Conservation (phyloP, 2,329 filamentous ascomycete species). For the Fusarium armeniacum region DNA sequence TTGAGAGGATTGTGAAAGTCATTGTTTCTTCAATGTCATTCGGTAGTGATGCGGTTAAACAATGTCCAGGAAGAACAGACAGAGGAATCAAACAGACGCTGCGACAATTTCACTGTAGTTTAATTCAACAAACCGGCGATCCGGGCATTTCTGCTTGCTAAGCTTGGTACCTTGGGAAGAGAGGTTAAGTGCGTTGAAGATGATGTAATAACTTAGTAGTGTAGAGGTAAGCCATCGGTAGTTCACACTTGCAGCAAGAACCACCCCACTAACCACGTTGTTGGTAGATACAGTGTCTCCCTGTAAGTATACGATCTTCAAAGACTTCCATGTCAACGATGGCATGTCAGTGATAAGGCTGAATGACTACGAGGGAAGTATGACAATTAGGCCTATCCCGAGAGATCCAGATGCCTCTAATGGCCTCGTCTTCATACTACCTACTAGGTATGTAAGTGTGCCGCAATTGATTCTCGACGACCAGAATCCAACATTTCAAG, state of each 20-base stretch:
- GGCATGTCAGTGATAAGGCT: slow-evolving; percentile 7
- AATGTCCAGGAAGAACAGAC: not conserved
- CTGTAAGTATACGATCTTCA: slow-evolving; percentile 9
- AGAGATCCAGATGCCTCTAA: not conserved
- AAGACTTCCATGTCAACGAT: not conserved
- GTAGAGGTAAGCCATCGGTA: slow-evolving; percentile 7
- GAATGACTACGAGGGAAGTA: not conserved
- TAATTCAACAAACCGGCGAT: not conserved
- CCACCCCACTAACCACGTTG: slow-evolving; percentile 46
- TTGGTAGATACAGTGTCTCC: not conserved
- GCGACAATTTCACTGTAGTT: not conserved
- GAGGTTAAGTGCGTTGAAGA: slow-evolving; percentile 29
- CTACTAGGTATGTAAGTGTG: no score
- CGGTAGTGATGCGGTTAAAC: slow-evolving; percentile 6
- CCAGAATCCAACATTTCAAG: not conserved
- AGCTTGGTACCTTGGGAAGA: slow-evolving; percentile 20
- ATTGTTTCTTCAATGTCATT: slow-evolving; percentile 55
- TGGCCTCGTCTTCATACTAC: not conserved
- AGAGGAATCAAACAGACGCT: not conserved
- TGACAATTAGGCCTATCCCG: not conserved
- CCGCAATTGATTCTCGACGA: not conserved
- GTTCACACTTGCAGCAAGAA: slow-evolving; percentile 23
- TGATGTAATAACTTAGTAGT: slow-evolving; percentile 40
- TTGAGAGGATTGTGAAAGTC: slow-evolving; percentile 71
- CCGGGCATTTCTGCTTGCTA: slow-evolving; percentile 29